Base-by-base conservation (phyloP, 805 yeast genomes). In the Sugiyamaella lignohabitans region DNA sequence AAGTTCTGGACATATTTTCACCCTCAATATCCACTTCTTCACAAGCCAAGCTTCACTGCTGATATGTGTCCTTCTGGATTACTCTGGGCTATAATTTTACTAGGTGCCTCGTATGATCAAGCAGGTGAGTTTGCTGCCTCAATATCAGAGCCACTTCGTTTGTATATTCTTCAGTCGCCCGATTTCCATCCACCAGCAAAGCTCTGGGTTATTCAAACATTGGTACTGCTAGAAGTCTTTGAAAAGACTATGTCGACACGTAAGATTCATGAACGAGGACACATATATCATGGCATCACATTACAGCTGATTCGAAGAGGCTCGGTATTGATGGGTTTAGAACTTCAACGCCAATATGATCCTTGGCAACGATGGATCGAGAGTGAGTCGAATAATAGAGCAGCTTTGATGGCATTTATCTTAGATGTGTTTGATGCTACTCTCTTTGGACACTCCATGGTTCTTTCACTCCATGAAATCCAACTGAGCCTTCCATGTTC, bases 231-330 rank as follows among this genome's bases (percentile, higher is more conserved):
- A n/a, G 95, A 87, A 59, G 79, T 81, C 66, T 81, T 79, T 59
- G 96, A 87, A 60, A 84, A 87, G 65, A 74, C 82, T 50, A 80
- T 83, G 54, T 70, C 87, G 0, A 74, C 77, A 39, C 68, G 96
- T 55, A 66, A 68, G 36, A 63, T 84, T 56, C 96, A 87, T 60
- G 96, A 87, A 64, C 65, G 96, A 41, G 84, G 87, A 0, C 91
- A 83, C 62, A 67, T 87, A 18, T 95, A 87, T 60, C 96, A 87
- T 62, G 95, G 93, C 3, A 83, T 95, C 0, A 80, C 89, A 0
- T 80, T 86, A 36, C 95, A 87, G 62, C 65, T 87, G 38, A 65
- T 87, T 42, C 68, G 94, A 54, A 70, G 95, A 55, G 78, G 87
- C 0, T 87, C 94, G 1, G 75, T 84, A 1, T 63, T 87, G 64